Conservation (phyloP, 1,284 basidiomycete genomes). For the Cryptococcus hybrid region DNA sequence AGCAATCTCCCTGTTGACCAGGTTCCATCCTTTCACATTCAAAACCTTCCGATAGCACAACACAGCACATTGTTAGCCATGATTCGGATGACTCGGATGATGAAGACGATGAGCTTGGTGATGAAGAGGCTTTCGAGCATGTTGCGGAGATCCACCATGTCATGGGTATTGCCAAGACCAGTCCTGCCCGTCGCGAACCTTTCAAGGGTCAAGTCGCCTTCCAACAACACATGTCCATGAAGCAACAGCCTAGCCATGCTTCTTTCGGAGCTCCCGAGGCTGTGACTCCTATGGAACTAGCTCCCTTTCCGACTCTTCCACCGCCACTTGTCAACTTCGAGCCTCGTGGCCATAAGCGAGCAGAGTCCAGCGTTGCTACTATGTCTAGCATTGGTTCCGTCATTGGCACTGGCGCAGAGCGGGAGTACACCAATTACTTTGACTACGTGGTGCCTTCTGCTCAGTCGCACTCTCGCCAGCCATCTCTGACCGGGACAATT, state of each 20-base stretch:
- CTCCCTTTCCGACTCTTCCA: neutral
- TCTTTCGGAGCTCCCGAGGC: slow-evolving; percentile 11
- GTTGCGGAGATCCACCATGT: slow-evolving; percentile 11
- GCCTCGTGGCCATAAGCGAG: slow-evolving; percentile 48
- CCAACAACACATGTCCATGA: slow-evolving; percentile 28
- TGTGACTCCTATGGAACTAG: neutral
- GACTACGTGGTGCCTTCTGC: slow-evolving; percentile 41
- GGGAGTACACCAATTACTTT: slow-evolving; percentile 66
- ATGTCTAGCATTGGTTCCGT: slow-evolving; percentile 75
- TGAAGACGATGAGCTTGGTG: slow-evolving; percentile 8
- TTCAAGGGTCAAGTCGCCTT: slow-evolving; percentile 41
- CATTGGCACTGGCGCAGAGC: slow-evolving; percentile 60
- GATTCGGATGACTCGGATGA: slow-evolving; percentile 10
- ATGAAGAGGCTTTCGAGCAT: slow-evolving; percentile 12
- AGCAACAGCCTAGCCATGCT: slow-evolving; percentile 5
- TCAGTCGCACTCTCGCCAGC: slow-evolving; percentile 5
- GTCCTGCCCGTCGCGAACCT: slow-evolving; percentile 19
- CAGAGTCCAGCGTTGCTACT: slow-evolving; percentile 74
- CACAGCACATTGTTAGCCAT: neutral
- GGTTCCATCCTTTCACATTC: slow-evolving; percentile 9
- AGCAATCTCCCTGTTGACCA: slow-evolving; percentile 1
- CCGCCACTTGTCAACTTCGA: neutral
- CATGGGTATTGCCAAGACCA: slow-evolving; percentile 17
- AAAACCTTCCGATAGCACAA: slow-evolving; percentile 14
- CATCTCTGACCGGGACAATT: slow-evolving; percentile 5